These are phyloP conservation scores for Fusarium beomiforme DNA, from an alignment of 2,329 filamentous ascomycete species.

Conservation along the genomic window DNA sequence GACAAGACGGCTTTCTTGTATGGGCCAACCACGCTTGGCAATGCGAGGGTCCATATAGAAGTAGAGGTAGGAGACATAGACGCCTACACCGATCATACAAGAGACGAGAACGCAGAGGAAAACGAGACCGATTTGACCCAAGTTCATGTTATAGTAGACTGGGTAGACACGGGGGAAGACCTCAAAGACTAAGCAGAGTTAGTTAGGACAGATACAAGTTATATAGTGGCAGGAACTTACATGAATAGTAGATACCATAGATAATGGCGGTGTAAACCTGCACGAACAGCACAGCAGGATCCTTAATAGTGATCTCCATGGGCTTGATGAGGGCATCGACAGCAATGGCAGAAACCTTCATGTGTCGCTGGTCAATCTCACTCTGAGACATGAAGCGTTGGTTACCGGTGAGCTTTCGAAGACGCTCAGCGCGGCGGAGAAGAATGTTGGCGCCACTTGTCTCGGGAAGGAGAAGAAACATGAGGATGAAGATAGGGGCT, in stretches of 20 bases:
- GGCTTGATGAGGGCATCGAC: constrained; percentile 70
- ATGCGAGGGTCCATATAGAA: constrained; percentile 63
- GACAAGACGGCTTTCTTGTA: constrained; percentile 63
- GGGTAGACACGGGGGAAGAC: constrained; percentile 73
- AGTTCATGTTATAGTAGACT: constrained; percentile 66
- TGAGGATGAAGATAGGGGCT: constrained; percentile 65
- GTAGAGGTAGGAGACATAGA: constrained; percentile 63
- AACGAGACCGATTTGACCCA: constrained; percentile 66
- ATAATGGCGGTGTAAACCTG: constrained; percentile 70
- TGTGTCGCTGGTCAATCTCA: constrained; percentile 70
- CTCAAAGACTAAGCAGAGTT: constrained; percentile 60
- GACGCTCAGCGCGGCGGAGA: constrained; percentile 67
- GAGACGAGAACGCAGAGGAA: constrained; percentile 70
- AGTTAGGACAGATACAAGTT: not conserved
- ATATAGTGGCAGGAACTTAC: constrained; percentile 31
- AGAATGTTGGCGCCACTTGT: constrained; percentile 69
- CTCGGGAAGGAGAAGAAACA: constrained; percentile 73
- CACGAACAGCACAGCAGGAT: constrained; percentile 70
- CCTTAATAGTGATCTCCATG: constrained; percentile 67
- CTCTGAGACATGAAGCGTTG: constrained; percentile 66
- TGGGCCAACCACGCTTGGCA: constrained; percentile 57
- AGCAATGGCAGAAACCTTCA: constrained; percentile 58
- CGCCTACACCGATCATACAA: constrained; percentile 60
- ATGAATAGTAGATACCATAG: constrained; percentile 71
- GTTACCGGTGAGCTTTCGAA: constrained; percentile 69